These are phyloP conservation scores for Cucurbita argyrosperma DNA, from an alignment of 306 rosid species.

Conservation along the genomic window DNA sequence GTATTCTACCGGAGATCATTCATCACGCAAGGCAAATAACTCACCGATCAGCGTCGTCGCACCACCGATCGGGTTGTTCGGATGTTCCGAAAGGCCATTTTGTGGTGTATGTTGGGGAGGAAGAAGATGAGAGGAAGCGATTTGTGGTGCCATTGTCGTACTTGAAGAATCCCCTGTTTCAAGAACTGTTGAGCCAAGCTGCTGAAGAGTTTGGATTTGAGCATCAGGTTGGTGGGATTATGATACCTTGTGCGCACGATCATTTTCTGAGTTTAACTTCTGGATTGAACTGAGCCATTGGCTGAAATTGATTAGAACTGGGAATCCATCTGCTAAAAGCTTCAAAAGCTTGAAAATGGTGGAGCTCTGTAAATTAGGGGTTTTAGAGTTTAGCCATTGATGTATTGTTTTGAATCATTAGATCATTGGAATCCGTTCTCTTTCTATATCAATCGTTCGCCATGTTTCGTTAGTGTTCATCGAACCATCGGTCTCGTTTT, in stretches of 20 bases:
- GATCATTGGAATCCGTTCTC: background rate
- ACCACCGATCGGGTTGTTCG: background rate
- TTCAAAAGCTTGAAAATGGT: background rate
- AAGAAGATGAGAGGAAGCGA: slow-evolving; percentile 7
- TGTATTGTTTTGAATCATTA: background rate
- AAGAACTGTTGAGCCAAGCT: slow-evolving; percentile 19
- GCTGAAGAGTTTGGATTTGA: slow-evolving; percentile 33
- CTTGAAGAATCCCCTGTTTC: slow-evolving; percentile 32
- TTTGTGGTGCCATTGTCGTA: slow-evolving; percentile 33
- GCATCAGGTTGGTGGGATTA: slow-evolving; percentile 15
- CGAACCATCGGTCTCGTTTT: background rate
- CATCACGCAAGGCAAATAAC: slow-evolving; percentile 17
- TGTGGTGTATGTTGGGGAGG: slow-evolving; percentile 26
- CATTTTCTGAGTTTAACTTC: slow-evolving; percentile 17
- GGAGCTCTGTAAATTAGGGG: background rate
- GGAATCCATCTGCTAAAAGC: background rate
- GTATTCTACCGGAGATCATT: slow-evolving; percentile 17
- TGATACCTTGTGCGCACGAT: slow-evolving; percentile 27
- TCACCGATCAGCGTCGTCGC: slow-evolving; percentile 9
- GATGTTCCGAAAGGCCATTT: slow-evolving; percentile 36
- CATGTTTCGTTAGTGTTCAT: background rate
- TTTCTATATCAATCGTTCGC: background rate
- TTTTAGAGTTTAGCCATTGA: background rate
- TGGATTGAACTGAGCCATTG: background rate
- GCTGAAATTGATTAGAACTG: background rate